These are phyloP conservation scores for Endotrypanum monterogeii DNA, from an alignment of 208 protist species.

Conservation along the genomic window DNA sequence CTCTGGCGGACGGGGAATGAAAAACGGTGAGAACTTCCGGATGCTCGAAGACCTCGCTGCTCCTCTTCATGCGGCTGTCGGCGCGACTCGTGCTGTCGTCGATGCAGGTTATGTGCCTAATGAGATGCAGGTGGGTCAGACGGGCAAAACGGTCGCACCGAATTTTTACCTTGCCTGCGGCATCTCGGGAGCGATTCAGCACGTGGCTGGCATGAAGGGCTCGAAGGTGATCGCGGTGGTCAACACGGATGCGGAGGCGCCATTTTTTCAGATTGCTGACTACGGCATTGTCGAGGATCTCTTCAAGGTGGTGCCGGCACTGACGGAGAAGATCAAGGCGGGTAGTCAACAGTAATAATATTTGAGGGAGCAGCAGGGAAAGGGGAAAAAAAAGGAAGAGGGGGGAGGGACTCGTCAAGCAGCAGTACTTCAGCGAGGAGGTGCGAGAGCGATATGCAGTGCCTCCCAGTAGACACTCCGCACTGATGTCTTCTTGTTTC, in stretches of 20 bases:
- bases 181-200: slow-evolving; percentile 97
- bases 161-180: slow-evolving; percentile 98
- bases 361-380: too few relatives aligned
- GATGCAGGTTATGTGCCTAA: slow-evolving; percentile 94
- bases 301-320: slow-evolving; percentile 94
- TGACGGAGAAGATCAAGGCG: slow-evolving; percentile 89
- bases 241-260: slow-evolving; percentile 98
- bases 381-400: not conserved
- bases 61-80: slow-evolving; percentile 93
- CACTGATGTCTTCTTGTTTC: not conserved
- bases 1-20: slow-evolving; percentile 96
- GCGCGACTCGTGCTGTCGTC: slow-evolving; percentile 97
- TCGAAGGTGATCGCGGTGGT: slow-evolving; percentile 96
- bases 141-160: slow-evolving; percentile 98
- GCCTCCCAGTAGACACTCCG: not conserved
- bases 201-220: slow-evolving; percentile 99
- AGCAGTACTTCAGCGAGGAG: not conserved
- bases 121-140: slow-evolving; percentile 98
- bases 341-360: slow-evolving; percentile 27
- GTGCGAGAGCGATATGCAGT: not conserved
- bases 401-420: not conserved
- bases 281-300: slow-evolving; percentile 97
- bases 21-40: slow-evolving; percentile 98
- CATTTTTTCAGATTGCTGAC: slow-evolving; percentile 98
- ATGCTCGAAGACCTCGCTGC: slow-evolving; percentile 95